Conservation (phyloP, 2,329 filamentous ascomycete genomes). For the Dothideomycetidae sp. region DNA sequence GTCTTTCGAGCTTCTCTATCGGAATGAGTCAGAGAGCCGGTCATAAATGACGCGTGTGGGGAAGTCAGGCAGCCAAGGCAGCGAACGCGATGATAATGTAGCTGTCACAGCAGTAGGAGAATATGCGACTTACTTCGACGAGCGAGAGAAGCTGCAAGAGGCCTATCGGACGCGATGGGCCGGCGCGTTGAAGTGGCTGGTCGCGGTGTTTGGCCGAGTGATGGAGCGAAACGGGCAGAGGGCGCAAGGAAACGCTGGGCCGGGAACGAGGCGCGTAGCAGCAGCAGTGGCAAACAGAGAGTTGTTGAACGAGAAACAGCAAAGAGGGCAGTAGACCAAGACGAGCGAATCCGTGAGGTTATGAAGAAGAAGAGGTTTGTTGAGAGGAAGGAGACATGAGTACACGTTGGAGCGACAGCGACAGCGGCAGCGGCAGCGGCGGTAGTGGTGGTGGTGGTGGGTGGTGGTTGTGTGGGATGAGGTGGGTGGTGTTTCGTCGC, state of each 20-base stretch:
- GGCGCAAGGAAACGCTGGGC: constrained; percentile 1
- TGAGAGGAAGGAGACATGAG: background rate
- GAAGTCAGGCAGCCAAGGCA: background rate
- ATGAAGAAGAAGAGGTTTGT: background rate
- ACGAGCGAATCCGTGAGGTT: background rate
- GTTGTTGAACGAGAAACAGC: no score
- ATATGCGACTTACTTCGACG: constrained; percentile 21
- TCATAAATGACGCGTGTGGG: constrained; percentile 9
- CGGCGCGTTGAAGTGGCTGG: background rate
- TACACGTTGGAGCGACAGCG: no score
- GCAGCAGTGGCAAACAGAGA: no score
- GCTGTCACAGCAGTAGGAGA: constrained; percentile 6
- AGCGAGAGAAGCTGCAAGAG: constrained; percentile 9
- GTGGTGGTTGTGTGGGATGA: no score
- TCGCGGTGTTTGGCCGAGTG: constrained; percentile 6
- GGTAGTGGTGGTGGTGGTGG: no score
- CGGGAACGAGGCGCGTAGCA: background rate
- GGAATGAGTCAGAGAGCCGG: constrained; percentile 11
- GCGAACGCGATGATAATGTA: constrained; percentile 4
- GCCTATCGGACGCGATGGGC: constrained; percentile 3
- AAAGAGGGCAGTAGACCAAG: background rate
- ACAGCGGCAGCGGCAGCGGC: no score
- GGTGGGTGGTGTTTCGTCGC: no score
- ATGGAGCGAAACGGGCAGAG: constrained; percentile 6
- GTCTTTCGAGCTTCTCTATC: constrained; percentile 22